A percentile compares a stretch with the other conserved stretches of the same genome.
These are phyloP conservation scores for Penicillium longicatenatum DNA, from an alignment of 495 filamentous ascomycete genomes.

Conservation along the genomic window DNA sequence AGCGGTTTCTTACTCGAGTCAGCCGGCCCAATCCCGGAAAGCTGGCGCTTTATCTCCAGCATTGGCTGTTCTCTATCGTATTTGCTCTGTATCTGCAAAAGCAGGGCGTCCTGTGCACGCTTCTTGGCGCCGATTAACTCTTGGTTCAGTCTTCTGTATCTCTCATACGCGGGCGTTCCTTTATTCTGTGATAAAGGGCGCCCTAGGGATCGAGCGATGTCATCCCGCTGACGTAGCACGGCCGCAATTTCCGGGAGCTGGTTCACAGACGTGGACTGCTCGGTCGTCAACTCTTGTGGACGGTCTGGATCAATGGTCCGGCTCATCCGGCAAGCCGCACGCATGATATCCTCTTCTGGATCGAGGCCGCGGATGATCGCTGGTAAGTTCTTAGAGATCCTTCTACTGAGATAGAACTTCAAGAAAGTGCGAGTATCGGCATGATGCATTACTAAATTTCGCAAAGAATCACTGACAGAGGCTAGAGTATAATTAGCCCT, in stretches of 20 bases:
- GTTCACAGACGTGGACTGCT: constrained; percentile 34
- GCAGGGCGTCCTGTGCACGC: constrained; percentile 26
- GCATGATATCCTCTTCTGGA: constrained; percentile 36
- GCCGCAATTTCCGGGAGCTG: constrained; percentile 20
- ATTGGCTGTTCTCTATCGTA: constrained; percentile 34
- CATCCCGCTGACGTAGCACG: constrained; percentile 25
- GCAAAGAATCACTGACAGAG: constrained; percentile 35
- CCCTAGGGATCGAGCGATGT: constrained; percentile 10
- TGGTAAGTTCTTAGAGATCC: constrained; percentile 33
- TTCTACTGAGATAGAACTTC: constrained; percentile 34
- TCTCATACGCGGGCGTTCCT: constrained; percentile 26
- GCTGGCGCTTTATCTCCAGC: constrained; percentile 27
- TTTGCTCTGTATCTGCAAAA: constrained; percentile 26
- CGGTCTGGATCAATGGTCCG: constrained; percentile 35
- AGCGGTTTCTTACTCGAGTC: constrained; percentile 17
- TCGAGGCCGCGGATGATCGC: constrained; percentile 34
- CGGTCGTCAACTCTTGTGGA: constrained; percentile 30
- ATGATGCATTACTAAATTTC: constrained; percentile 38
- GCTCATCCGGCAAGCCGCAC: constrained; percentile 34
- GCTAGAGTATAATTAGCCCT: constrained; percentile 22
- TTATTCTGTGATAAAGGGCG: constrained; percentile 21
- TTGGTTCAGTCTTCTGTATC: constrained; percentile 28
- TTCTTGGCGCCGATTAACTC: constrained; percentile 26
- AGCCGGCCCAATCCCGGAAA: constrained; percentile 25
- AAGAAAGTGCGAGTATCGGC: constrained; percentile 36